phyloP scores from a whole-genome alignment of 2,329 filamentous ascomycete species.

The Claviceps humidiphila region DNA sequence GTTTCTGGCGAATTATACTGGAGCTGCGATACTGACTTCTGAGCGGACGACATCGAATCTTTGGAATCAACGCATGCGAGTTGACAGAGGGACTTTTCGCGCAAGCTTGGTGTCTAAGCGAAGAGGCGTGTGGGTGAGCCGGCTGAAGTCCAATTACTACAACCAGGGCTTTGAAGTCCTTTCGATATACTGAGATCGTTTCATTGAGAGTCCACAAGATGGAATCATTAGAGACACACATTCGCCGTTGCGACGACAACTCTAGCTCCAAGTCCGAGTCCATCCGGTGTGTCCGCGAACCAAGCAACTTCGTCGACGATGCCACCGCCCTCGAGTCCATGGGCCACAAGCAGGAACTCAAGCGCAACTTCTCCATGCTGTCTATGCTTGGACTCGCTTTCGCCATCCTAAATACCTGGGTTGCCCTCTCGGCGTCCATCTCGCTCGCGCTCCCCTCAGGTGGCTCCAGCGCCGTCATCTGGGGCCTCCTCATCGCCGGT shows the following conservation, averaged over 20 bases:
- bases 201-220: neutral
- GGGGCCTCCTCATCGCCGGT: slow-evolving; percentile 50
- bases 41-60: neutral
- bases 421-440: slow-evolving; percentile 33
- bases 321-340: slow-evolving; percentile 27
- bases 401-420: slow-evolving; percentile 38
- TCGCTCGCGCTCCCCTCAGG: slow-evolving; percentile 51
- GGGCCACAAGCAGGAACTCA: slow-evolving; percentile 35
- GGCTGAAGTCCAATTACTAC: neutral
- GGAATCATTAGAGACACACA: neutral
- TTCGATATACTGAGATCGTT: no score
- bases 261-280: neutral
- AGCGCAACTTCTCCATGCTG: slow-evolving; percentile 35
- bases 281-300: neutral
- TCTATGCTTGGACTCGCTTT: slow-evolving; percentile 35
- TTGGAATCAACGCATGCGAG: neutral
- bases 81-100: neutral
- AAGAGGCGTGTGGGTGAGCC: neutral
- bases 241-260: neutral
- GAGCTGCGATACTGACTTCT: neutral
- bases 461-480: slow-evolving; percentile 57
- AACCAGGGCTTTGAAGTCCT: neutral
- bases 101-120: neutral
- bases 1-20: no score
- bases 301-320: slow-evolving; percentile 13